Evolutionary conservation across 2,329 filamentous ascomycete species (phyloP), one percentile per base, ranked within the genome.

Genomic region (Colletotrichum cuscutae): DNA sequence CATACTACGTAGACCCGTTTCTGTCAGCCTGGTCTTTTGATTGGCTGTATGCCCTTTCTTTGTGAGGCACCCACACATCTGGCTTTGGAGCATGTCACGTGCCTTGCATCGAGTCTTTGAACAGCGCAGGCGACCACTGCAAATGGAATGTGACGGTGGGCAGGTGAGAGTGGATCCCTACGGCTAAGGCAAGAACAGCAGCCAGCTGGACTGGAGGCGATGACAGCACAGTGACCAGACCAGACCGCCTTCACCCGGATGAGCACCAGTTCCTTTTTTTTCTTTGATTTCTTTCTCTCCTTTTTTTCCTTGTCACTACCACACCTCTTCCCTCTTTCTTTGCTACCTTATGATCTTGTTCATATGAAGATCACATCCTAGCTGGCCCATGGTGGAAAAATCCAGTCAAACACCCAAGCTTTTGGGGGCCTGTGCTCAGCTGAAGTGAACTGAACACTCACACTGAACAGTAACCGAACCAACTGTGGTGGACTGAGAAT

Each of bases 71-170:
- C 15, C 37, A 42, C 37, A 19, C 15, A 42, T 42, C 37, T 42
- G 13, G 15, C 15, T 8, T 42, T 8, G 15, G 5, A 58, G 9
- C 2, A 4, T 32, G 62, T 73, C 71, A 73, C 71, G 71, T 73
- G 71, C 24, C 2, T 81, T 73, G 58, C 30, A 1, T 80, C 79
- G 13, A n/a, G 15, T 28, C 32, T n/a, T 13, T 49, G 11, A 49
- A 19, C 52, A 49, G 54, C 62, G 26, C 67, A 63, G 59, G 37
- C 60, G 15, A 65, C 22, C 54, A 19, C n/a, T 15, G 22, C 30
- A 37, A 52, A 68, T 49, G 42, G 9, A 19, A 13, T 26, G 64
- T 19, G 7, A 46, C 9, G 30, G 52, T 54, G 56, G 67, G 67
- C 37, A 61, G 59, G 57, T 42, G 57, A 49, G 59, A 24, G 65